Conservation (phyloP, 2,329 filamentous ascomycete genomes). For the Fusarium globosum region DNA sequence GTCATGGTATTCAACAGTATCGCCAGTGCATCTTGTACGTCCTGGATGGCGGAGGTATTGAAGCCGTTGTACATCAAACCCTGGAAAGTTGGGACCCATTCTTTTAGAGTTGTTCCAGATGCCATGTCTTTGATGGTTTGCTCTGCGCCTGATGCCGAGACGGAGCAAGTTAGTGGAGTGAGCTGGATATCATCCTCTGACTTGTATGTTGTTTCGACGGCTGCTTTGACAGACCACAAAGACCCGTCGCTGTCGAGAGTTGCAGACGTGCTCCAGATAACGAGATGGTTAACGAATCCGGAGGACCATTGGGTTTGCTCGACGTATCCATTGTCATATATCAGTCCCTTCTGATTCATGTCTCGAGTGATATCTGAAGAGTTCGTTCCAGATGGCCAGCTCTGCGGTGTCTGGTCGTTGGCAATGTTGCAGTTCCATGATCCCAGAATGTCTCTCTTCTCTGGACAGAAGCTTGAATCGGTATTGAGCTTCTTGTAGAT, state of each 20-base stretch:
- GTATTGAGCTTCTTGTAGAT: slow-evolving; percentile 1
- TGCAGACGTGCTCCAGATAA: neutral
- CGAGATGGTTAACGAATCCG: neutral
- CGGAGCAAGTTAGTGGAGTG: neutral
- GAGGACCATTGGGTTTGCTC: neutral
- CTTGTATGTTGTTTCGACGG: neutral
- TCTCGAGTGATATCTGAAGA: neutral
- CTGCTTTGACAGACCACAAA: neutral
- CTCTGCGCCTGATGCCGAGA: neutral
- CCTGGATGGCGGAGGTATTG: neutral
- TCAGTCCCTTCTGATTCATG: neutral
- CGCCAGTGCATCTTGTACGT: neutral
- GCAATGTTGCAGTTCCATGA: neutral
- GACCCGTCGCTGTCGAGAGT: neutral
- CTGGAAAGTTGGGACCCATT: neutral
- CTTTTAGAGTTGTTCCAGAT: neutral
- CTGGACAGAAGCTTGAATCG: neutral
- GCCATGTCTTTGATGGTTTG: neutral
- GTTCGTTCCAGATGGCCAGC: neutral
- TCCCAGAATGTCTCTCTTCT: neutral
- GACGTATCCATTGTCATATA: neutral
- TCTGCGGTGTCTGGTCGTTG: neutral
- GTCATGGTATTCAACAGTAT: neutral
- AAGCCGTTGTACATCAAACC: neutral
- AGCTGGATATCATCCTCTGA: neutral